phyloP scores from a whole-genome alignment of 257 asterid genomes.

The Ehretia macrophylla region DNA sequence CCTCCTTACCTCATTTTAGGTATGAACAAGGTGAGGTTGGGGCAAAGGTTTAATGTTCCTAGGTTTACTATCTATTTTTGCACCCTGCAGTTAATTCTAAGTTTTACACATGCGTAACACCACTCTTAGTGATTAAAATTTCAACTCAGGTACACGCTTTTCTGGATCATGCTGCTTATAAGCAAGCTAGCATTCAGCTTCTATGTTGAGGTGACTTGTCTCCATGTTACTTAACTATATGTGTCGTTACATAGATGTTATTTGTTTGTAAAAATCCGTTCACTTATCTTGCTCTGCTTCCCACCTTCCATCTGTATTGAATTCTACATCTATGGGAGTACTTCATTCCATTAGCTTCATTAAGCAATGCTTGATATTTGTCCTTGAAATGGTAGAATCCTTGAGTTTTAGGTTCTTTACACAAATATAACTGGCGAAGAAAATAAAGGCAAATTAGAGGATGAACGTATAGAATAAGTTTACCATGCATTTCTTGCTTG shows the following conservation, averaged over 20 bases:
- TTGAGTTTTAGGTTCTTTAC: no score
- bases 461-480: no score
- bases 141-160: slow-evolving; percentile 73
- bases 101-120: background rate
- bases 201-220: slow-evolving; percentile 80
- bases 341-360: no score
- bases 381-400: no score
- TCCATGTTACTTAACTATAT: background rate
- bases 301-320: no score
- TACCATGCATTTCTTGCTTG: background rate
- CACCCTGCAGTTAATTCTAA: no score
- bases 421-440: no score
- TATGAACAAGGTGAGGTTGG: background rate
- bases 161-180: slow-evolving; percentile 85
- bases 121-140: background rate
- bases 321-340: no score
- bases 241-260: background rate
- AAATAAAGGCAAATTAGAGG: no score
- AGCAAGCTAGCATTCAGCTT: slow-evolving; percentile 98
- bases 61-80: no score
- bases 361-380: no score
- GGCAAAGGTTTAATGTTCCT: no score
- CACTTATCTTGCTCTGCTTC: background rate
- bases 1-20: background rate
- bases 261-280: background rate